A percentile compares a stretch with the other conserved stretches of the same genome.
Evolutionary conservation across 805 yeast species (phyloP).

Genomic region (Nakazawaea ishiwadae): DNA sequence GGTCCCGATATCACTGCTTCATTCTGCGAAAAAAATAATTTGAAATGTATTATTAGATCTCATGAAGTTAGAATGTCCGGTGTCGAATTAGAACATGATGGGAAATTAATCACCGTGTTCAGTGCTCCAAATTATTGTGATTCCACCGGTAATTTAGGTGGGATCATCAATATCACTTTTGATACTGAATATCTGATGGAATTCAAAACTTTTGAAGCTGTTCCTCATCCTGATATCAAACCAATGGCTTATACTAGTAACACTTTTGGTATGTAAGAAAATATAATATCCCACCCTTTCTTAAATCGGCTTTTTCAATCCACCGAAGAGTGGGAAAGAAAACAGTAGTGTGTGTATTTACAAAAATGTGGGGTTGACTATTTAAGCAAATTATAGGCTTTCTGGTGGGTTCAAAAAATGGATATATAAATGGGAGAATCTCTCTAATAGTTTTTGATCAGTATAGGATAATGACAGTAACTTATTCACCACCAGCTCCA

Average conservation of each 20-base stretch:
- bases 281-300: neutral
- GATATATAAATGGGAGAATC: too few relatives aligned
- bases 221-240: constrained; percentile 82
- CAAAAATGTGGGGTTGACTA: neutral
- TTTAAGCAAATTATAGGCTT: too few relatives aligned
- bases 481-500: constrained; percentile 12
- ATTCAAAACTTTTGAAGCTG: constrained; percentile 68
- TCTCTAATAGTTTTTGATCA: too few relatives aligned
- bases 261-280: constrained; percentile 33
- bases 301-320: neutral
- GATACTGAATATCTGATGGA: constrained; percentile 42
- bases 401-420: too few relatives aligned
- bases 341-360: neutral
- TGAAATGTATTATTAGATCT: constrained; percentile 82
- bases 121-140: constrained; percentile 99
- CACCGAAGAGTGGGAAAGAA: neutral
- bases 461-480: constrained; percentile 8
- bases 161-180: constrained; percentile 67
- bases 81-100: constrained; percentile 81
- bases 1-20: constrained; percentile 90
- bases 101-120: constrained; percentile 86
- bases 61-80: constrained; percentile 96
- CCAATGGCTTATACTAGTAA: constrained; percentile 86
- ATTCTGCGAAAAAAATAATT: constrained; percentile 67
- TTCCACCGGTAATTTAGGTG: constrained; percentile 85